Conservation (phyloP, 2,329 filamentous ascomycete species). For the Calonectria honghensis region DNA sequence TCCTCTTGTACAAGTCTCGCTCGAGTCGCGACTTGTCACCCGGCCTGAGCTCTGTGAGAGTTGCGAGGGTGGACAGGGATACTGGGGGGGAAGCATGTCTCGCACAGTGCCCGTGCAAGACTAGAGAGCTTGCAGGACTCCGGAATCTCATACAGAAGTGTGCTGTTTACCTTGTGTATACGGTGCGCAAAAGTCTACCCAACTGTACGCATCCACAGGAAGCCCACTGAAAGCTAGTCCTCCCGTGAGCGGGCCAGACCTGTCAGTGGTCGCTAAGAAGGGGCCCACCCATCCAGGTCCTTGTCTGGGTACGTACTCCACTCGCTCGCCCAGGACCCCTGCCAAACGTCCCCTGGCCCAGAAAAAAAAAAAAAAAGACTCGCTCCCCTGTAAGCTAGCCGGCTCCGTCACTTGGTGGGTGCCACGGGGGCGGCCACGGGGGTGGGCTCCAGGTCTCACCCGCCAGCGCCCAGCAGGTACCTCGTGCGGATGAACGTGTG, state of each 20-base stretch:
- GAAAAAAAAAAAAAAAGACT: conserved; percentile 15
- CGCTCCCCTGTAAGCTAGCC: conserved; percentile 15
- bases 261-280: conserved; percentile 31
- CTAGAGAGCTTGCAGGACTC: not conserved
- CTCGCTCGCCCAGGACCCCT: not conserved
- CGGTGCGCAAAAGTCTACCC: not conserved
- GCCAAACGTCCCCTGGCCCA: conserved; percentile 18
- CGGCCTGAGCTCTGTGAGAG: conserved; percentile 17
- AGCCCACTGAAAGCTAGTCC: conserved; percentile 30
- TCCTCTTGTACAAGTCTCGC: conserved; percentile 21
- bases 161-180: not conserved
- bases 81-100: not conserved
- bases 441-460: conserved; percentile 11
- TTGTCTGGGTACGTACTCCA: conserved; percentile 23
- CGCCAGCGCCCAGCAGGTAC: conserved; percentile 24
- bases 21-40: conserved; percentile 30
- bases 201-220: conserved; percentile 28
- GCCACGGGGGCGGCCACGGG: conserved; percentile 8
- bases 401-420: conserved; percentile 20
- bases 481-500: conserved; percentile 28
- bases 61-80: conserved; percentile 7
- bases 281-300: conserved; percentile 19
- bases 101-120: conserved; percentile 5
- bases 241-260: conserved; percentile 40
- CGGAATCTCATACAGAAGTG: too few relatives aligned